Evolutionary conservation across 2,329 filamentous ascomycete species (phyloP), one percentile per base, ranked within the genome.

Genomic region (Fusarium continuum): DNA sequence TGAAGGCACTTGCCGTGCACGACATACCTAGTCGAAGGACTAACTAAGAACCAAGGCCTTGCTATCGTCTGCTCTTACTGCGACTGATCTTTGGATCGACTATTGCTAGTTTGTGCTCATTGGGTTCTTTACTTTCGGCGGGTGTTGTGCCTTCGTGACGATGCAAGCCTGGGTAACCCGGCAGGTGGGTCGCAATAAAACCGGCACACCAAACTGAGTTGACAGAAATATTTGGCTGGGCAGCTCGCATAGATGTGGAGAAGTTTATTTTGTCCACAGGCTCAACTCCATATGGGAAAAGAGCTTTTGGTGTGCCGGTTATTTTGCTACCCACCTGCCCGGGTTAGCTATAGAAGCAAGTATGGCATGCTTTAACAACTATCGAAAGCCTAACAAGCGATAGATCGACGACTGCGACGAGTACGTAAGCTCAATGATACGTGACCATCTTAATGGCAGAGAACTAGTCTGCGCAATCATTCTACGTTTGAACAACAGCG

Each of bases 1-100:
- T 62, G 40, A 55, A 57, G 54, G 61, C 55, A 55, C 40, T 58
- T 61, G 32, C 32, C 25, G 48, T 53, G 57, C 67, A 68, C 47
- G 44, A 55, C 44, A 60, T 56, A 43, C 49, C 55, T 60, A 60
- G 55, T 61, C 26, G 19, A 29, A 19, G 23, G 20, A 28, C 55
- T 59, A 59, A 20, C 31, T 23, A 47, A 59, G 20, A 47, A 60
- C 25, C 58, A 49, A 63, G 62, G 47, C 32, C 40, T 32, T 55
- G 40, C 44, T 35, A 26, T 35, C 44, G 47, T 40, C 48, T 36
- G 14, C 14, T 28, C 23, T 46, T 19, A 46, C 57, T 50, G 53
- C 58, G 55, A 36, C 53, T 50, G 36, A 60, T 41, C n/a, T 35
- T 34, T 29, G 43, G 36, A 63, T 64, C 46, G 29, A 38, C 26